A percentile compares a stretch with the other conserved stretches of the same genome.
Evolutionary conservation across 306 rosid species (phyloP).

Genomic region (Cicer chorassanicum): DNA sequence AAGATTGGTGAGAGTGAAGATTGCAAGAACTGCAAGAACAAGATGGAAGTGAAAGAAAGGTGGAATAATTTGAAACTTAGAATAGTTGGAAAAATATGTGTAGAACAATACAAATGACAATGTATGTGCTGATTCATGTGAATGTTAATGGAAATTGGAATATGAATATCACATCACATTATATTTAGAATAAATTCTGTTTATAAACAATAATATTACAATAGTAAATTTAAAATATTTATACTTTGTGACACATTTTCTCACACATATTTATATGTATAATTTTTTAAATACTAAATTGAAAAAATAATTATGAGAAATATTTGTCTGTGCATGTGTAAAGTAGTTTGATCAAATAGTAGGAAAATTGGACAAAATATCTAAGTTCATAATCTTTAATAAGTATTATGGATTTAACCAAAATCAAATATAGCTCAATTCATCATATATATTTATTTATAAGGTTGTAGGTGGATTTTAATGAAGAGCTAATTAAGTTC

Average conservation of each 20-base stretch:
- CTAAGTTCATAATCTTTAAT: not conserved
- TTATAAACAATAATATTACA: no score
- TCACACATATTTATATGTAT: no score
- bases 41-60: constrained; percentile 7
- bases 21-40: constrained; percentile 7
- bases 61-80: constrained; percentile 3
- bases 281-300: no score
- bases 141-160: constrained; percentile 11
- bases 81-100: constrained; percentile 23
- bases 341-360: not conserved
- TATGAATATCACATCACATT: not conserved
- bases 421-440: not conserved
- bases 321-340: no score
- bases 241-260: no score
- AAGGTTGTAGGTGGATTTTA: not conserved
- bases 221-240: no score
- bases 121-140: constrained; percentile 13
- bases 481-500: not conserved
- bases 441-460: no score
- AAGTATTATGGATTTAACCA: not conserved
- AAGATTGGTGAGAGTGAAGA: constrained; percentile 2
- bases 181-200: constrained; percentile 1
- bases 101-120: not conserved
- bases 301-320: no score
- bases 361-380: not conserved